These are phyloP conservation scores for Diversispora eburnea DNA, from an alignment of 192 early-diverging fungal genomes.

Conservation along the genomic window DNA sequence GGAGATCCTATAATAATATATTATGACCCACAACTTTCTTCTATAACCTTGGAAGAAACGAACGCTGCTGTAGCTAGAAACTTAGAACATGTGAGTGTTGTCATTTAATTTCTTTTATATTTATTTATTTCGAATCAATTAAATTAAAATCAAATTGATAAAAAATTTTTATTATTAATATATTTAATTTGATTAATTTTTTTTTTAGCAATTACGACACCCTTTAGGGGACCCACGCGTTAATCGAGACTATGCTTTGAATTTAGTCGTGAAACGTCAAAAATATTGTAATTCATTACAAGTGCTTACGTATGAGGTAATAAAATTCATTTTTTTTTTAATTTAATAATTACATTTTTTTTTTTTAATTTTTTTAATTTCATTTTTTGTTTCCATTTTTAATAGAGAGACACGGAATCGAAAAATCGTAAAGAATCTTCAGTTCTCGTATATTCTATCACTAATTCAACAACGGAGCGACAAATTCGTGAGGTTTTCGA, in stretches of 20 bases:
- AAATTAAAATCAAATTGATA: neutral
- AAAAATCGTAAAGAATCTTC: neutral
- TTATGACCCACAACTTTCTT: conserved; percentile 2
- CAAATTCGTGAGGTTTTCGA: conserved; percentile 5
- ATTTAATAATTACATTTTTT: neutral
- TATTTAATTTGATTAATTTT: neutral
- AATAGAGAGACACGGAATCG: neutral
- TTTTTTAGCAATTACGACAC: neutral
- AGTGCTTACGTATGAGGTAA: conserved; percentile 7
- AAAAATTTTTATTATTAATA: neutral
- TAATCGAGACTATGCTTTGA: neutral
- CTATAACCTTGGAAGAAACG: neutral
- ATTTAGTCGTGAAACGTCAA: neutral
- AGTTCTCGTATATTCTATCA: neutral
- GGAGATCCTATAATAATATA: neutral
- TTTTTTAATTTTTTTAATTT: neutral
- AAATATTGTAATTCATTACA: neutral
- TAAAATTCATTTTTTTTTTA: neutral
- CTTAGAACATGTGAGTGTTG: neutral
- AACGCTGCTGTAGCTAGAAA: neutral
- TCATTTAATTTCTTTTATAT: neutral
- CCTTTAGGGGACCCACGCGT: neutral
- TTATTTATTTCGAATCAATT: neutral
- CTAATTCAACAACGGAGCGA: neutral
- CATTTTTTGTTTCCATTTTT: neutral